phyloP scores from a whole-genome alignment of 495 filamentous ascomycete genomes.

The Neurospora sp. region DNA sequence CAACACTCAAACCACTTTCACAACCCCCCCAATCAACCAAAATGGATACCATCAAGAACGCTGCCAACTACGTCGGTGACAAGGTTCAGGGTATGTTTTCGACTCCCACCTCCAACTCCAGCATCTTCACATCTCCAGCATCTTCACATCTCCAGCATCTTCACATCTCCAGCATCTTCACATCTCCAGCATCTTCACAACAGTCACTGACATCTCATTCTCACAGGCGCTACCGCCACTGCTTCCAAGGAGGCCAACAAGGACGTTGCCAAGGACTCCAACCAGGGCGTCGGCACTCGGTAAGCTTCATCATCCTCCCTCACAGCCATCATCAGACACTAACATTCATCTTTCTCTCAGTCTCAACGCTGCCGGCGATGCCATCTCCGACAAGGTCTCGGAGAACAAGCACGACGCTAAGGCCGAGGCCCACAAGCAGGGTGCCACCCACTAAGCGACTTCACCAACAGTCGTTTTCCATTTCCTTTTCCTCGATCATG shows the following conservation, averaged over 20 bases:
- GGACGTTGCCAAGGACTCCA: constrained; percentile 50
- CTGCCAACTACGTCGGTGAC: constrained; percentile 52
- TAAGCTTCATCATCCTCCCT: constrained; percentile 18
- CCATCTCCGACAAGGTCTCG: constrained; percentile 46
- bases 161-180: background rate
- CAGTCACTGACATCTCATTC: background rate
- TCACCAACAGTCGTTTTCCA: background rate
- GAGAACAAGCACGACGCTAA: constrained; percentile 44
- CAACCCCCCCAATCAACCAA: constrained; percentile 20
- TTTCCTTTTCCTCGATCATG: background rate
- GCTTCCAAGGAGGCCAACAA: constrained; percentile 61
- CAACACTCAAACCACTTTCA: constrained; percentile 5
- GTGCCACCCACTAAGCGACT: constrained; percentile 41
- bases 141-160: background rate
- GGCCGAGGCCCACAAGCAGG: constrained; percentile 50
- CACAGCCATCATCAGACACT: background rate
- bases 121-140: background rate
- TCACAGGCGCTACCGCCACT: constrained; percentile 23
- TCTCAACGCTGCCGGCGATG: constrained; percentile 45
- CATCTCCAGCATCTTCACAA: constrained; percentile 1
- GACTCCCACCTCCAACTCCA: background rate
- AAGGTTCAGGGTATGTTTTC: constrained; percentile 37
- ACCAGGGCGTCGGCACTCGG: constrained; percentile 41
- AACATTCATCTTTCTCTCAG: constrained; percentile 21
- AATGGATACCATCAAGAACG: constrained; percentile 52